Evolutionary conservation across 1,139 yeast species (phyloP).

Genomic region (Taphrina pruni): DNA sequence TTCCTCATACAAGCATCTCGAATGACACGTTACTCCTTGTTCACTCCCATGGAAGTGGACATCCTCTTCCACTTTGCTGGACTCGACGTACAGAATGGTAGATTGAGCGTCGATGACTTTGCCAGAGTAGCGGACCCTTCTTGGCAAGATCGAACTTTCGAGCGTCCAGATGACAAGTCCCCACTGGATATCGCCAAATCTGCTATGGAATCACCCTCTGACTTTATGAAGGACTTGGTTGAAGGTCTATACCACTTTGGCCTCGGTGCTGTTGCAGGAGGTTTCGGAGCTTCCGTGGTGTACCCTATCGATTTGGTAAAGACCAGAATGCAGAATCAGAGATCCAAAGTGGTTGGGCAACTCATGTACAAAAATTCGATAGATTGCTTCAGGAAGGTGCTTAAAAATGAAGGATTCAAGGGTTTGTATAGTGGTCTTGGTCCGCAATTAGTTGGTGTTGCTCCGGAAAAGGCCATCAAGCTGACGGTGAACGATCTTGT

Average conservation of each 20-base stretch:
- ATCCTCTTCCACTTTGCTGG: slow-evolving; percentile 57
- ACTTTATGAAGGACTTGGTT: slow-evolving; percentile 60
- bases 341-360: slow-evolving; percentile 63
- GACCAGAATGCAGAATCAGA: slow-evolving; percentile 97
- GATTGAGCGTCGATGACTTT: slow-evolving; percentile 54
- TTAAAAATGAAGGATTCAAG: slow-evolving; percentile 75
- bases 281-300: slow-evolving; percentile 97
- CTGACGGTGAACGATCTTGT: slow-evolving; percentile 90
- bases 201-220: slow-evolving; percentile 55
- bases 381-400: slow-evolving; percentile 83
- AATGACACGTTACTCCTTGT: slow-evolving; percentile 54
- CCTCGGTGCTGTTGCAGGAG: slow-evolving; percentile 94
- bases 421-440: slow-evolving; percentile 95
- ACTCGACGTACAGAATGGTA: slow-evolving; percentile 51
- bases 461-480: slow-evolving; percentile 97
- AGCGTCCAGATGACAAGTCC: slow-evolving; percentile 49
- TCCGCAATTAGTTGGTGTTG: slow-evolving; percentile 95
- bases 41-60: slow-evolving; percentile 58
- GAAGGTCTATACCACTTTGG: slow-evolving; percentile 87
- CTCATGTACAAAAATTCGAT: slow-evolving; percentile 73
- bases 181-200: slow-evolving; percentile 50
- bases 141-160: slow-evolving; percentile 50
- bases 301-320: slow-evolving; percentile 96
- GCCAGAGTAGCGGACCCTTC: slow-evolving; percentile 56
- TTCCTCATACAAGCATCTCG: slow-evolving; percentile 55